Evolutionary conservation across 148 eudicot genomes (phyloP), one percentile per base, ranked within the genome.

Genomic region (Mesembryanthemum crystallinum): DNA sequence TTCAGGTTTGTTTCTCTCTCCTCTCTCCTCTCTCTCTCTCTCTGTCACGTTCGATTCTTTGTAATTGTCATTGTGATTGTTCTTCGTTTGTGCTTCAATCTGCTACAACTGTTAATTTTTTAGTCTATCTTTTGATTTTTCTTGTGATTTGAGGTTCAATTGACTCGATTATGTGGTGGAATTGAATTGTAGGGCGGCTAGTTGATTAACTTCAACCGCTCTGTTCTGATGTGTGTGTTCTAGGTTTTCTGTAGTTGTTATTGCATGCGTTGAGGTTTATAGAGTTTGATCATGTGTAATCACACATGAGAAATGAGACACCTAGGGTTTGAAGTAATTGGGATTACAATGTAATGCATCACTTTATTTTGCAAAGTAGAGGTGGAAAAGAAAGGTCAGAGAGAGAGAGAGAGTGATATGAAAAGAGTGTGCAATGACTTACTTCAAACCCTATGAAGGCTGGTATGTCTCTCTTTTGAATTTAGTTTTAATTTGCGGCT

Each of bases 1-100:
- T 95, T 49, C 83, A 92, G 95, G 98, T 88, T 24, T 75, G 1
- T 75, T 25, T 32, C 52, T 69, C 51, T 67, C 54, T 77, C 54
- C 47, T 61, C 20, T 13, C 60, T 28, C 45, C 62, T 69, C 23
- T 43, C 3, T 17, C 4, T 8, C 63, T 27, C 9, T 28, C 33
- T 72, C 9, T 15, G 21, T 58, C 21, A 58, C 17, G 51, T 73
- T 21, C 45, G 18, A 11, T 0, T 54, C 3, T 20, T 17, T 64
- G 11, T 23, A 20, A 14, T 52, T 28, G 64, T 1, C 11, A 25
- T 27, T 20, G 20, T 24, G 30, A 15, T 1, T 9, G 8, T 49
- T n/a, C 27, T 27, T 74, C 13, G n/a, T 68, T 42, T n/a, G 5
- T 43, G 30, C 33, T 13, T 7, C 33, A 10, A 64, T 39, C 15